Evolutionary conservation across 768 basidiomycete species (phyloP).

Genomic region (Psilocybe subaeruginosa): DNA sequence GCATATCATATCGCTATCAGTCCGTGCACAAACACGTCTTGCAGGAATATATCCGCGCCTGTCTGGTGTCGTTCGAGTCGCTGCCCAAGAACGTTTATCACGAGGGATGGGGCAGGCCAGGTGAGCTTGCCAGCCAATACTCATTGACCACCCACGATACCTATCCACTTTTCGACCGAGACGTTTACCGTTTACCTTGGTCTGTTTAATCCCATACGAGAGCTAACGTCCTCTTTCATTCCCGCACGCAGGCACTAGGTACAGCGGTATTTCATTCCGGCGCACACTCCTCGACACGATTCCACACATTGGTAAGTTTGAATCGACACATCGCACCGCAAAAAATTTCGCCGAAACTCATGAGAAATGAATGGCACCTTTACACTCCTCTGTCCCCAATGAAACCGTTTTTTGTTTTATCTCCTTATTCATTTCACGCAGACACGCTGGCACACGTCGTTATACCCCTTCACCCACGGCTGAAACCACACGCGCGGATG

Average conservation of each 20-base stretch:
- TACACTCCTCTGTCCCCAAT: background rate
- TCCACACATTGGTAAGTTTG: conserved; percentile 61
- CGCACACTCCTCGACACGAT: conserved; percentile 74
- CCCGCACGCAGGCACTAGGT: conserved; percentile 53
- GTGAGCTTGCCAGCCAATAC: conserved; percentile 30
- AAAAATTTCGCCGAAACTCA: background rate
- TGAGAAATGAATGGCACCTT: background rate
- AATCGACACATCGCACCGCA: background rate
- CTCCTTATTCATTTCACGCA: conserved; percentile 26
- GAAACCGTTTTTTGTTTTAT: background rate
- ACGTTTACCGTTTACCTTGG: conserved; percentile 9
- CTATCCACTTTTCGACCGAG: background rate
- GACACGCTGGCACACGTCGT: conserved; percentile 72
- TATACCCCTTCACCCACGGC: conserved; percentile 69
- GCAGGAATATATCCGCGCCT: conserved; percentile 77
- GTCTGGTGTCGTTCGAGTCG: conserved; percentile 71
- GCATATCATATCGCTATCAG: conserved; percentile 34
- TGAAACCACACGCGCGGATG: conserved; percentile 78
- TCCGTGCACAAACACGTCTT: conserved; percentile 66
- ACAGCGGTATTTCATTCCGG: conserved; percentile 65
- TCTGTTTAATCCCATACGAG: background rate
- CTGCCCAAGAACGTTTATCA: conserved; percentile 68
- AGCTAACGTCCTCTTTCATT: background rate
- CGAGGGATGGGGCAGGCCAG: conserved; percentile 78
- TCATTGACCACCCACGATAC: background rate